These are phyloP conservation scores for Cyclanthera cordifolia DNA, from an alignment of 306 rosid genomes.

Conservation along the genomic window DNA sequence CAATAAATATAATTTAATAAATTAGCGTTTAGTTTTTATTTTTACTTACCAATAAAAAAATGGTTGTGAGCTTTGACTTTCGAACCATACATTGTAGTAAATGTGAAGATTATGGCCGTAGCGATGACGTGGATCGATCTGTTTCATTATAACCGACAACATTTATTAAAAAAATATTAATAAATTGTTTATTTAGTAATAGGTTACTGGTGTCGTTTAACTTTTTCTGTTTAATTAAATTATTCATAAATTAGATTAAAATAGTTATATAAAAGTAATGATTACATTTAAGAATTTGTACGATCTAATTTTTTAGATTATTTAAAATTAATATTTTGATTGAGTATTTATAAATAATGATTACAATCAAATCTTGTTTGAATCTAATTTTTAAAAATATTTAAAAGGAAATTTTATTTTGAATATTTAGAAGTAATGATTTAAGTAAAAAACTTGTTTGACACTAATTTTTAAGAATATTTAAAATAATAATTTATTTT, in stretches of 20 bases:
- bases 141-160: neutral
- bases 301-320: no score
- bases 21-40: neutral
- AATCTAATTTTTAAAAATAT: no score
- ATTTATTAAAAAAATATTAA: neutral
- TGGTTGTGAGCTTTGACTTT: conserved; percentile 54
- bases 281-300: no score
- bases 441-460: no score
- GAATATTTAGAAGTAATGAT: no score
- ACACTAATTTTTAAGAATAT: no score
- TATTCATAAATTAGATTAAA: neutral
- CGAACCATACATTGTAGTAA: conserved; percentile 58
- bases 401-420: no score
- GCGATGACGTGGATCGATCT: conserved; percentile 88
- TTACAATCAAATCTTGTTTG: no score
- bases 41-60: conserved; percentile 63
- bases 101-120: conserved; percentile 75
- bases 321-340: no score
- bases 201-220: neutral
- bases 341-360: no score
- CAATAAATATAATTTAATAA: neutral
- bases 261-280: neutral
- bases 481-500: no score
- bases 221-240: neutral
- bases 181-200: neutral